These are phyloP conservation scores for Scheffersomyces illinoinensis DNA, from an alignment of 1,139 yeast species.

Conservation along the genomic window DNA sequence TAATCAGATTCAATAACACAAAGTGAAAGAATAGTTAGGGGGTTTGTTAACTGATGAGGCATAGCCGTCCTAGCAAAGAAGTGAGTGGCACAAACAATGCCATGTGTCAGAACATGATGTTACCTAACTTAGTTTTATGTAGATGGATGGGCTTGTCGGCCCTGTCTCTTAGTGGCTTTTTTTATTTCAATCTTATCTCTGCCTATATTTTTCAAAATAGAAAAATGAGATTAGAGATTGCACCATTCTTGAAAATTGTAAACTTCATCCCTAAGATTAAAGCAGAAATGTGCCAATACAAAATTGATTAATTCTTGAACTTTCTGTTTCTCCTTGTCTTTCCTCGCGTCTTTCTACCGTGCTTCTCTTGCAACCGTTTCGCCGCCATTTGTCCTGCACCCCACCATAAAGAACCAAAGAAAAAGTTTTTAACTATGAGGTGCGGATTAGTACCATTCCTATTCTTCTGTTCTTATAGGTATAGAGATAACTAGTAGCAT, in stretches of 20 bases:
- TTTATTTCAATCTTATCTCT: not conserved
- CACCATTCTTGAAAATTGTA: not conserved
- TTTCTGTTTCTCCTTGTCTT: not conserved
- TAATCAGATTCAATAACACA: not conserved
- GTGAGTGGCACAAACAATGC: too few relatives aligned
- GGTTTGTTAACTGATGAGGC: not conserved
- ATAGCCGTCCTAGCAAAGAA: not conserved
- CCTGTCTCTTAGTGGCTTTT: not conserved
- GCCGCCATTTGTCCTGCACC: not conserved
- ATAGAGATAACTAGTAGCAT: constrained; percentile 15
- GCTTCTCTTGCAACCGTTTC: not conserved
- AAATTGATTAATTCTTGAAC: not conserved
- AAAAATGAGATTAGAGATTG: not conserved
- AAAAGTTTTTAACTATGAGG: not conserved
- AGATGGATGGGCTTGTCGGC: not conserved
- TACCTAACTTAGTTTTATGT: not conserved
- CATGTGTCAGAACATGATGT: not conserved
- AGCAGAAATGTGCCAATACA: not conserved
- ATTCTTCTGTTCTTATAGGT: not conserved
- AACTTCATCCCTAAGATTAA: not conserved
- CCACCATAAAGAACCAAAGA: not conserved
- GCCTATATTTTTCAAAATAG: not conserved
- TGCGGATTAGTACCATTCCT: not conserved
- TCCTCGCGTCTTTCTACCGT: not conserved
- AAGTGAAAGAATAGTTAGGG: not conserved